Evolutionary conservation across 306 rosid genomes (phyloP), one percentile per base, ranked within the genome.

Genomic region (Betula pendula): DNA sequence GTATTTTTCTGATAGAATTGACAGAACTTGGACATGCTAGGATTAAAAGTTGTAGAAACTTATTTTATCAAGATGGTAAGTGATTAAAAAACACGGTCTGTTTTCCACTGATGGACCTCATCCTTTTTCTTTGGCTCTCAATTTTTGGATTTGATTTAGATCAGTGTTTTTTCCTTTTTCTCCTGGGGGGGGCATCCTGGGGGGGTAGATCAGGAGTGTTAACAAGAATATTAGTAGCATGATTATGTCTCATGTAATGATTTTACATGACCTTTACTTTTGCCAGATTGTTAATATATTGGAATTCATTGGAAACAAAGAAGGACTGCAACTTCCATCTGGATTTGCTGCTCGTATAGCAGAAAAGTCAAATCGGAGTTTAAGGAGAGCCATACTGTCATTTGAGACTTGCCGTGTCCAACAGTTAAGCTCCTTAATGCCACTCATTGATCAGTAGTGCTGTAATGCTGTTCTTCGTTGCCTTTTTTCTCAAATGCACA

Each of bases 331-430:
- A 60, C 82, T 92, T 87, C 97, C 98, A 65, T 67, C 91, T 74
- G 91, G 85, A 56, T 89, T 92, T 71, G 87, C 92, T 81, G 83
- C 87, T 79, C 92, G 92, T 48, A 82, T 92, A 81, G 96, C 91
- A 16, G 92, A 90, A 81, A 92, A 92, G 82, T 90, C 96, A 72
- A 95, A 89, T 78, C 80, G 93, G 75, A 95, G 90, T 85, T 82
- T 90, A 71, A 81, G 97, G 87, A 92, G 97, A 77, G 95, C 97
- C 25, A 89, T 95, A 83, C 62, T 95, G 78, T 82, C 97, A 63
- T 86, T 92, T 51, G 98, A 95, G 91, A 89, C 97, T 73, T 95
- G 98, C 31, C 96, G 82, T 69, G 97, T 92, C 72, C 97, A 89
- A 77, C 97, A 95, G 98, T 95, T 81, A 82, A 83, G 91, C 56